These are phyloP conservation scores for Epichloe hybrida DNA, from an alignment of 2,329 filamentous ascomycete species.

Conservation along the genomic window DNA sequence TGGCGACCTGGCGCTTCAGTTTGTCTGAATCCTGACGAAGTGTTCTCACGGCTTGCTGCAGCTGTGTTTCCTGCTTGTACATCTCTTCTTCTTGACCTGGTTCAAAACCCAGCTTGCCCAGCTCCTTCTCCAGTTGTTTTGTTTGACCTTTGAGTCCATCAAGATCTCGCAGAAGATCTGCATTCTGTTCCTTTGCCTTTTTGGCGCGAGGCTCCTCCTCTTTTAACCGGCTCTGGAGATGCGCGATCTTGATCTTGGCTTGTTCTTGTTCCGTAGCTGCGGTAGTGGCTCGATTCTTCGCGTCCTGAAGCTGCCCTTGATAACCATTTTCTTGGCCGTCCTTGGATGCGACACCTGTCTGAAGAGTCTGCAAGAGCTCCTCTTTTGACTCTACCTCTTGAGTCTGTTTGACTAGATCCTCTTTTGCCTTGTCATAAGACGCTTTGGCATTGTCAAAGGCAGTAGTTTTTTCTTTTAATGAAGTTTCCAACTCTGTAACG, in stretches of 20 bases:
- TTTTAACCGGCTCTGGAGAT: conserved; percentile 86
- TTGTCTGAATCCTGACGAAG: conserved; percentile 78
- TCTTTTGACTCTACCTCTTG: conserved; percentile 88
- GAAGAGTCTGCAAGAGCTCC: conserved; percentile 84
- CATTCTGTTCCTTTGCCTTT: conserved; percentile 93
- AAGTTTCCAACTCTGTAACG: conserved; percentile 66
- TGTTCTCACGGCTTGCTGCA: conserved; percentile 71
- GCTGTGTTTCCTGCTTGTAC: conserved; percentile 63
- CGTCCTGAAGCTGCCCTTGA: conserved; percentile 89
- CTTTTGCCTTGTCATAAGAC: conserved; percentile 69
- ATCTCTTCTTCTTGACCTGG: conserved; percentile 76
- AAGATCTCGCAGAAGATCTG: conserved; percentile 68
- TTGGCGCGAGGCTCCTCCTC: conserved; percentile 92
- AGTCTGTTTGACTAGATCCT: conserved; percentile 68
- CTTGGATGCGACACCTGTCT: conserved; percentile 96
- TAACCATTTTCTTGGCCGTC: conserved; percentile 97
- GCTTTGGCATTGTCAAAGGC: conserved; percentile 69
- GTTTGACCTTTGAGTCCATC: conserved; percentile 70
- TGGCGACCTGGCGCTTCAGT: conserved; percentile 78
- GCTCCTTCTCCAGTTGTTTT: conserved; percentile 67
- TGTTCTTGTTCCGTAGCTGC: conserved; percentile 92
- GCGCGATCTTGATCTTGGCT: conserved; percentile 83
- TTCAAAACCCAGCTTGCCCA: conserved; percentile 74
- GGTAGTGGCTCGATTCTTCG: conserved; percentile 66
- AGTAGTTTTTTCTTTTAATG: conserved; percentile 61